Evolutionary conservation across 2,329 filamentous ascomycete genomes (phyloP), one percentile per base, ranked within the genome.

Genomic region (Colletotrichum phormii): DNA sequence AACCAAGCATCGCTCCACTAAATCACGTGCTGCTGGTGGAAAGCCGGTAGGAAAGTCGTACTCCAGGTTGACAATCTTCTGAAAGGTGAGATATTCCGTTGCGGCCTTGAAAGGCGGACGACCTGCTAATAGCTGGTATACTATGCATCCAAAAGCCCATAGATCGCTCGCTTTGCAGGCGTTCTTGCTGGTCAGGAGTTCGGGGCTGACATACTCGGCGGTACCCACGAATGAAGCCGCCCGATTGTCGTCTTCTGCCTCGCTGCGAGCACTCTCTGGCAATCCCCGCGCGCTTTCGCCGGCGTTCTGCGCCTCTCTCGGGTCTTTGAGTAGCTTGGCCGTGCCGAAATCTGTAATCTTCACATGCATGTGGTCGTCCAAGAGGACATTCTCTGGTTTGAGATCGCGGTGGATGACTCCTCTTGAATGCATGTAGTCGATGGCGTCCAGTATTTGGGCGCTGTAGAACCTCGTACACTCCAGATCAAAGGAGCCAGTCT

Each of bases 311-410:
- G 82, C 82, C 78, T 82, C 82, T 81, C 84, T 84, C 76, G 85
- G 88, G 75, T 88, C 87, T 63, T 92, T 92, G 58, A 99, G 86
- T 74, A 99, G 90, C 81, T 98, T 98, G n/a, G 97, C 97, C 0
- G 97, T 99, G 54, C 97, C 97, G 80, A 99, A 99, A 83, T 99
- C 97, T 8, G 97, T 99, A 76, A 99, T 98, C 82, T 99, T 99
- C 83, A 98, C 92, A 79, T 98, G 95, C 94, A 98, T 97, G 79
- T 97, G 93, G 75, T 95, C 93, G 81, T 99, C 97, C 49, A 99
- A 87, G 7, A 99, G 89, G 4, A 99, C 95, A 76, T 99, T 99
- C 81, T 99, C 97, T 0, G 97, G 97, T 80, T 99, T 99, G 76
- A 99, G 83, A 80, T 99, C 97, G 75, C 97, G 93, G 82, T 99